Conservation (phyloP, 352 stramenopile genomes). For the Pythium vanterpoolii region DNA sequence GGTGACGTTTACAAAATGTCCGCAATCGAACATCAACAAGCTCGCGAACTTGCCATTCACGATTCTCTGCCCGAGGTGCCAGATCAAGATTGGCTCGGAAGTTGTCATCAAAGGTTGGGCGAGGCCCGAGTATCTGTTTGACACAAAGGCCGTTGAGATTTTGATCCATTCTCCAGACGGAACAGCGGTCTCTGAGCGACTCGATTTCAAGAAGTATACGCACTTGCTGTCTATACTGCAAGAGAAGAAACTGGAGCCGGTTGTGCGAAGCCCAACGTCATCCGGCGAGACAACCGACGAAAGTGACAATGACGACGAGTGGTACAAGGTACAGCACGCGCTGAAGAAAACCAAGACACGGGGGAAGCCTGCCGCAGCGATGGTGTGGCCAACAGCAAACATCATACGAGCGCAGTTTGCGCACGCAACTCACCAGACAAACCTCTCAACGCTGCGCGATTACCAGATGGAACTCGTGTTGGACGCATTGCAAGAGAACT, state of each 20-base stretch:
- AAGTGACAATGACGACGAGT: neutral
- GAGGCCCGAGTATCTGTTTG: conserved; percentile 35
- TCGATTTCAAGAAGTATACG: conserved; percentile 17
- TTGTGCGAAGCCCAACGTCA: conserved; percentile 3
- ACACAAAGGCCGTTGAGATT: conserved; percentile 45
- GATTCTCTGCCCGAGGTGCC: conserved; percentile 44
- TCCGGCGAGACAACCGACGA: neutral
- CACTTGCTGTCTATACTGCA: conserved; percentile 6
- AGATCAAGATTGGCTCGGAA: conserved; percentile 46
- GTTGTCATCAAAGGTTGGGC: conserved; percentile 30
- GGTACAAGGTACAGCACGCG: neutral
- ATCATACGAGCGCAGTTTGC: conserved; percentile 15
- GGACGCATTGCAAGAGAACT: conserved; percentile 72
- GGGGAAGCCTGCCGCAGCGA: neutral
- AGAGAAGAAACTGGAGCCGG: neutral
- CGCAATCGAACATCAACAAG: conserved; percentile 31
- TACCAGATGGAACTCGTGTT: conserved; percentile 75
- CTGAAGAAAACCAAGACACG: neutral
- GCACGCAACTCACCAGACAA: conserved; percentile 22
- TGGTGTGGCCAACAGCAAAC: conserved; percentile 30
- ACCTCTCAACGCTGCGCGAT: conserved; percentile 43
- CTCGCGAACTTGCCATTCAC: conserved; percentile 47
- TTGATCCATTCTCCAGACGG: conserved; percentile 12
- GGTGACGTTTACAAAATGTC: conserved; percentile 41
- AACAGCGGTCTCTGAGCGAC: neutral